phyloP scores from a whole-genome alignment of 2,329 filamentous ascomycete species.

The Hypoxylon sp. region DNA sequence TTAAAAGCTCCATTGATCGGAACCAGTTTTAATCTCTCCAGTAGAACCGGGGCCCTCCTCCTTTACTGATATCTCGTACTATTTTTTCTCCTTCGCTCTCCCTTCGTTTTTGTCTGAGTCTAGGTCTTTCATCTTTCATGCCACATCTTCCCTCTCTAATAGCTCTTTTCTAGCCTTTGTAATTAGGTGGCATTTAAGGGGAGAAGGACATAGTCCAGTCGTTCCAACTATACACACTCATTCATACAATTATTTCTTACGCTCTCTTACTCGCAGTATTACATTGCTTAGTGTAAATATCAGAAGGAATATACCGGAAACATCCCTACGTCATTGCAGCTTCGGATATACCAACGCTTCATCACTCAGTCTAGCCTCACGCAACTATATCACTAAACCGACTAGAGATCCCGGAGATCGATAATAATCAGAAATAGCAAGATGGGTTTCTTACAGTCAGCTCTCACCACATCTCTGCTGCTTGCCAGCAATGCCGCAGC shows the following conservation, averaged over 20 bases:
- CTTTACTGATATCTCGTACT: conserved; percentile 45
- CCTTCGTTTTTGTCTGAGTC: conserved; percentile 30
- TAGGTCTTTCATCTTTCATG: conserved; percentile 33
- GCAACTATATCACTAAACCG: neutral
- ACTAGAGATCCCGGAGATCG: conserved; percentile 28
- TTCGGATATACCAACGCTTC: neutral
- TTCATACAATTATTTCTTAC: conserved; percentile 42
- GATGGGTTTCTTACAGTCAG: conserved; percentile 53
- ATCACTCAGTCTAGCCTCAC: neutral
- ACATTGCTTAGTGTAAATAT: conserved; percentile 13
- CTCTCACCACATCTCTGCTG: conserved; percentile 50
- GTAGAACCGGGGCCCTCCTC: conserved; percentile 33
- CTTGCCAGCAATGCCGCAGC: conserved; percentile 49
- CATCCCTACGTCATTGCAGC: conserved; percentile 28
- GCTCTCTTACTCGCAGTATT: conserved; percentile 33
- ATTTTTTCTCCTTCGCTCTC: conserved; percentile 39
- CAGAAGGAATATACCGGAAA: conserved; percentile 17
- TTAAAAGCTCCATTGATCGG: conserved; percentile 32
- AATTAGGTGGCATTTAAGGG: conserved; percentile 43
- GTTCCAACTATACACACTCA: conserved; percentile 50
- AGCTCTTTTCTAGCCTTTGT: conserved; percentile 44
- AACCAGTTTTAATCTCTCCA: conserved; percentile 47
- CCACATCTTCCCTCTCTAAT: conserved; percentile 33
- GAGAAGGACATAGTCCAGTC: conserved; percentile 39
- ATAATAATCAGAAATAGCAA: conserved; percentile 38